These are phyloP conservation scores for Stagonosporopsis rhizophila DNA, from an alignment of 2,329 filamentous ascomycete genomes.

Conservation along the genomic window DNA sequence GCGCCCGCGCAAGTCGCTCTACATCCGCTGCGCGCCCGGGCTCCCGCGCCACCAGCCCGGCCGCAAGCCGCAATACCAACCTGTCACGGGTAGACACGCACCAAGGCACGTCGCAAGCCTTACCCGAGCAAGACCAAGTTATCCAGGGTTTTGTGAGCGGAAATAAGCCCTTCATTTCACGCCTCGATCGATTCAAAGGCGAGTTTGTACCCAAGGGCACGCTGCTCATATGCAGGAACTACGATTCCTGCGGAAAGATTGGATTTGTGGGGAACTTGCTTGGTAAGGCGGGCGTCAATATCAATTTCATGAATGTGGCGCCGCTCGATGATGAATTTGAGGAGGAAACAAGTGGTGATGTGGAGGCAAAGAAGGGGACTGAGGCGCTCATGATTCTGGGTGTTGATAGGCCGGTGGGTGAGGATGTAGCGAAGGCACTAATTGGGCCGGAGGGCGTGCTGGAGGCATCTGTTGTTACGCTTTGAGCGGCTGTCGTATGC, in stretches of 20 bases:
- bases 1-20: slow-evolving; percentile 57
- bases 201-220: slow-evolving; percentile 77
- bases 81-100: slow-evolving; percentile 5
- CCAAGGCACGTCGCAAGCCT: slow-evolving; percentile 6
- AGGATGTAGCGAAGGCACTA: slow-evolving; percentile 60
- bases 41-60: slow-evolving; percentile 39
- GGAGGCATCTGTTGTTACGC: slow-evolving; percentile 61
- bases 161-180: slow-evolving; percentile 71
- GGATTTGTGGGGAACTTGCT: slow-evolving; percentile 76
- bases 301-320: slow-evolving; percentile 79
- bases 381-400: slow-evolving; percentile 86
- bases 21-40: slow-evolving; percentile 36
- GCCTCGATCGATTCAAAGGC: slow-evolving; percentile 75
- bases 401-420: slow-evolving; percentile 69
- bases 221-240: slow-evolving; percentile 80
- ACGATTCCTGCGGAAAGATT: slow-evolving; percentile 82
- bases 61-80: slow-evolving; percentile 23
- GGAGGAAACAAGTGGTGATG: slow-evolving; percentile 36
- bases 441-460: slow-evolving; percentile 59
- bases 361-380: slow-evolving; percentile 49
- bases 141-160: slow-evolving; percentile 73
- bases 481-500: too few relatives aligned
- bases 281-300: slow-evolving; percentile 75
- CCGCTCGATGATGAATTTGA: slow-evolving; percentile 55
- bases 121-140: slow-evolving; percentile 55